Percentiles rank a stretch among this genome's conserved stretches.
These are phyloP conservation scores for Hypomyces rosellus DNA, from an alignment of 2,329 filamentous ascomycete genomes.

Conservation along the genomic window DNA sequence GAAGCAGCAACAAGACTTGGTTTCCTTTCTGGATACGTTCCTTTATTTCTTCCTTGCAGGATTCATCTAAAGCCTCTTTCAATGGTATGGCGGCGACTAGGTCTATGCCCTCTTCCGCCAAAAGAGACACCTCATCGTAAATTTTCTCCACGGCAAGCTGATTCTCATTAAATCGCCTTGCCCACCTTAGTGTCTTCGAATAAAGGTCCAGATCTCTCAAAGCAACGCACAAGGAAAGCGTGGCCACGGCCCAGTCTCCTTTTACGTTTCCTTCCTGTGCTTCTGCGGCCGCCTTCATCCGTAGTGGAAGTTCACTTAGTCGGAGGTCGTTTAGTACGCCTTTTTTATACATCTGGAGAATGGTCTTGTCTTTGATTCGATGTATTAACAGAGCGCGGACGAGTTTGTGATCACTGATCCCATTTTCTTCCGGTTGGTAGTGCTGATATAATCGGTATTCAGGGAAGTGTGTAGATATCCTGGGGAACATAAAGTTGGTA, in stretches of 20 bases:
- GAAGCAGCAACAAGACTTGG: not conserved
- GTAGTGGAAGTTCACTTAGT: constrained; percentile 14
- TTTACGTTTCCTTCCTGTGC: constrained; percentile 17
- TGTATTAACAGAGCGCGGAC: not conserved
- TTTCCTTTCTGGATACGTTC: constrained; percentile 1
- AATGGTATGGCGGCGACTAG: constrained; percentile 5
- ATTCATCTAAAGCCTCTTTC: not conserved
- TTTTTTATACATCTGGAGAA: not conserved
- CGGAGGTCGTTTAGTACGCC: constrained; percentile 2
- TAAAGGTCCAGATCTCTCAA: constrained; percentile 18
- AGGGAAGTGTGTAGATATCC: too few species aligned
- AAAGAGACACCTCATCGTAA: constrained; percentile 11
- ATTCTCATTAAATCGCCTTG: constrained; percentile 24
- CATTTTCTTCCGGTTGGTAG: not conserved
- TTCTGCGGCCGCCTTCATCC: constrained; percentile 19
- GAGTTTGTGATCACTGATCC: not conserved
- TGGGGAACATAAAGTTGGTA: not conserved
- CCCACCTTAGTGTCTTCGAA: constrained; percentile 21
- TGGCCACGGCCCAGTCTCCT: constrained; percentile 21
- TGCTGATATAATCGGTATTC: too few species aligned
- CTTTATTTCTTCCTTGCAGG: not conserved
- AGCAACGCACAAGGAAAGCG: constrained; percentile 23
- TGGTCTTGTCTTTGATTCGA: not conserved
- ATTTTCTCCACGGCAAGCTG: constrained; percentile 9
- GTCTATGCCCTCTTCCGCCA: constrained; percentile 14